Percentiles rank a stretch among this genome's conserved stretches.
phyloP scores from a whole-genome alignment of 192 early-diverging fungal species.

The Backusella mclennaniae region DNA sequence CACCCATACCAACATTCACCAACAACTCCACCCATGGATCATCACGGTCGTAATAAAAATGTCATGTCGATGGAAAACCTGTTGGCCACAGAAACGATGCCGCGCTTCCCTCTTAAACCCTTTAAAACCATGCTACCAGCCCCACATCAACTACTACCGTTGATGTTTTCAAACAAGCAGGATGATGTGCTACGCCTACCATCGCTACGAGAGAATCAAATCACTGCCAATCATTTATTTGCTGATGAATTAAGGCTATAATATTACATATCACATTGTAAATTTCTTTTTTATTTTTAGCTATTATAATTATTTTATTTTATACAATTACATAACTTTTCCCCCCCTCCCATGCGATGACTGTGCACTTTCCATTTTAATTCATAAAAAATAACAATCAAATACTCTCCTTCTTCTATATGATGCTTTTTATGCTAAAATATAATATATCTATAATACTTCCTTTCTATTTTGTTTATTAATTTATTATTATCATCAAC shows the following conservation, averaged over 20 bases:
- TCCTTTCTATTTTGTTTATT: not conserved
- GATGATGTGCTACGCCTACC: not conserved
- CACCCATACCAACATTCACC: not conserved
- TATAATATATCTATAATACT: not conserved
- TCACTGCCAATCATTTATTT: not conserved
- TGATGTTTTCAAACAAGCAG: not conserved
- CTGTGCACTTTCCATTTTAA: not conserved
- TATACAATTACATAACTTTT: not conserved
- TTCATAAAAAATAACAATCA: not conserved
- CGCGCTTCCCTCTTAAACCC: not conserved
- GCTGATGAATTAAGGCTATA: not conserved
- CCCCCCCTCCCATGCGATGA: not conserved
- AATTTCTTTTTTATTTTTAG: not conserved
- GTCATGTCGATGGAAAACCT: conserved; percentile 18
- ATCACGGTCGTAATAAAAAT: not conserved
- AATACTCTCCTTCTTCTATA: not conserved
- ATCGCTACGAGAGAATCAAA: not conserved
- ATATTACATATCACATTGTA: not conserved
- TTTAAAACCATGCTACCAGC: not conserved
- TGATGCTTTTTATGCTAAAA: not conserved
- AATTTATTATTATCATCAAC: not conserved
- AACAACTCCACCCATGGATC: not conserved
- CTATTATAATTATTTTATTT: not conserved
- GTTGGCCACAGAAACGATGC: not conserved
- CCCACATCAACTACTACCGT: not conserved